phyloP scores from a whole-genome alignment of 176 grass and related monocot genomes.

The Carex pumila region DNA sequence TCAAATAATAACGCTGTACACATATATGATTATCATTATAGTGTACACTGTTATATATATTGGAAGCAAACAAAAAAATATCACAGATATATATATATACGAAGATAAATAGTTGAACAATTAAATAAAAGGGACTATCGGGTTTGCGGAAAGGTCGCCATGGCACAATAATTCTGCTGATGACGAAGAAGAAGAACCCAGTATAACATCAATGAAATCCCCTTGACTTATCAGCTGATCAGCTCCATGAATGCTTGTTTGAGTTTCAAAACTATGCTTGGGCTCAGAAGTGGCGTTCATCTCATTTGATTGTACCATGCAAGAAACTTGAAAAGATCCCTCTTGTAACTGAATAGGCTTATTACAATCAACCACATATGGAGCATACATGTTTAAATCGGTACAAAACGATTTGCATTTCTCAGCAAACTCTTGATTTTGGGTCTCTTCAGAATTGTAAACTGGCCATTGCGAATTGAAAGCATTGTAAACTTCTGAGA shows the following conservation, averaged over 20 bases:
- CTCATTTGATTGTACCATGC: not conserved
- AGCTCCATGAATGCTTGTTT: not conserved
- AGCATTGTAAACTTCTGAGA: not conserved
- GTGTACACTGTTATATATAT: not conserved
- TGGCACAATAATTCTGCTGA: slow-evolving; percentile 33
- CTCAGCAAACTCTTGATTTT: not conserved
- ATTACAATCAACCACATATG: not conserved
- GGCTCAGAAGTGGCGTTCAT: not conserved
- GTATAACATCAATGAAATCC: slow-evolving; percentile 70
- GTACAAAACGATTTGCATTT: not conserved
- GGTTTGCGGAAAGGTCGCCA: slow-evolving; percentile 36
- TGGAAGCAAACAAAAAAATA: not conserved
- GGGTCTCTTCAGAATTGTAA: slow-evolving; percentile 3
- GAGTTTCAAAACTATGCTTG: not conserved
- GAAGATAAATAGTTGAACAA: not conserved
- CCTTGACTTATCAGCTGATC: slow-evolving; percentile 15
- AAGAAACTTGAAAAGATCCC: not conserved
- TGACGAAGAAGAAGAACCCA: slow-evolving; percentile 61
- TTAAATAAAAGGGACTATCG: slow-evolving; percentile 23
- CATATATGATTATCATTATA: not conserved
- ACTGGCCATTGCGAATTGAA: slow-evolving; percentile 15
- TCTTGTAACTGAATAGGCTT: slow-evolving; percentile 13
- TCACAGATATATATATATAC: not conserved
- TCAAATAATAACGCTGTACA: not conserved
- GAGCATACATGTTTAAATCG: not conserved